phyloP scores from a whole-genome alignment of 805 yeast genomes.

The Candida tibetensis region DNA sequence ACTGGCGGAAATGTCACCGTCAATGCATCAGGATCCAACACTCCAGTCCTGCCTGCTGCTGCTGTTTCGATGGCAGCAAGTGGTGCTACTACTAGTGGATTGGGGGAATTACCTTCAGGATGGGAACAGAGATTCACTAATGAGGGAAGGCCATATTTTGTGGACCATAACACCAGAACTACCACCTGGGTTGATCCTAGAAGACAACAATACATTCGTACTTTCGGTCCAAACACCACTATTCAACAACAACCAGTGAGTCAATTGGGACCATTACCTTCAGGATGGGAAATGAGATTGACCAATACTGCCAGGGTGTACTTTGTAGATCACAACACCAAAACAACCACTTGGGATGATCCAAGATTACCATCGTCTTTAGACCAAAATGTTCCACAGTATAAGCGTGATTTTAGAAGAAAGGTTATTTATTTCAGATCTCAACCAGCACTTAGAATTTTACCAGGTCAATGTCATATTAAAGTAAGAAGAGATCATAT shows the following conservation, averaged over 20 bases:
- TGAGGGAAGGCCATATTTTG: conserved; percentile 97
- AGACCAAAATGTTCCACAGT: conserved; percentile 98
- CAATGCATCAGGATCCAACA: conserved; percentile 40
- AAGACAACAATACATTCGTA: conserved; percentile 96
- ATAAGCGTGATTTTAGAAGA: conserved; percentile 97
- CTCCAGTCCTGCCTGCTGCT: conserved; percentile 62
- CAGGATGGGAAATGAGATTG: conserved; percentile 99
- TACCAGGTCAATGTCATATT: conserved; percentile 98
- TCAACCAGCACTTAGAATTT: conserved; percentile 93
- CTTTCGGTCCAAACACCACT: conserved; percentile 86
- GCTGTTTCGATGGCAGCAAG: conserved; percentile 68
- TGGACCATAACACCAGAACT: conserved; percentile 98
- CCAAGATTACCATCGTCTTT: conserved; percentile 96
- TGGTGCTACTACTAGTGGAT: conserved; percentile 90
- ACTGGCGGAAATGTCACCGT: conserved; percentile 47
- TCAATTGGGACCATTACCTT: conserved; percentile 95
- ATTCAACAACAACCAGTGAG: conserved; percentile 98
- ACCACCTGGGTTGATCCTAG: conserved; percentile 99
- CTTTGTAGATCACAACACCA: conserved; percentile 98
- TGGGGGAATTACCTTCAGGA: conserved; percentile 96
- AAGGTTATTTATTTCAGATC: conserved; percentile 96
- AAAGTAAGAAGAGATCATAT: conserved; percentile 96
- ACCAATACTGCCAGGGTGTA: conserved; percentile 98
- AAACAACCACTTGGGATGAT: conserved; percentile 99
- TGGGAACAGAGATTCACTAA: conserved; percentile 99